A percentile compares a stretch with the other conserved stretches of the same genome.
Conservation (phyloP, 75 land plant species). For the Cupressus sempervirens region DNA sequence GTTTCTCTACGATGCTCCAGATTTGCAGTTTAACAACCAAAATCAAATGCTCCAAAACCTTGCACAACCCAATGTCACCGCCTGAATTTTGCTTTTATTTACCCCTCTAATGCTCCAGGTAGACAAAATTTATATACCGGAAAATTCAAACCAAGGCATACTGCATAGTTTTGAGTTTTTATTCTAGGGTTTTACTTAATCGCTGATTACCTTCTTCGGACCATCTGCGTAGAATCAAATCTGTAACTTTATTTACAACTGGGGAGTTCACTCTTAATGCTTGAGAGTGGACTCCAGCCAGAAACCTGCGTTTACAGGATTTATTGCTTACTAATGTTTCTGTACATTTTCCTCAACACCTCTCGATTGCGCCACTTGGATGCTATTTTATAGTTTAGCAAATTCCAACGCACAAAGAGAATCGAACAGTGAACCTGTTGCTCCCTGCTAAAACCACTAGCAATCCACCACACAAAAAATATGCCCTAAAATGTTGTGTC, state of each 20-base stretch:
- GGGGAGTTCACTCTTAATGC: background rate
- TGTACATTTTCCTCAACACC: background rate
- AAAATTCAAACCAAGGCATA: background rate
- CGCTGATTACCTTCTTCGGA: background rate
- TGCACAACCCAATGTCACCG: background rate
- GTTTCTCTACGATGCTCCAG: conserved; percentile 10
- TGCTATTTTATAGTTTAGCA: background rate
- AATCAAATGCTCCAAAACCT: background rate
- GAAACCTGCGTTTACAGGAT: background rate
- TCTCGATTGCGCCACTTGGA: background rate
- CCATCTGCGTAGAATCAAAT: background rate
- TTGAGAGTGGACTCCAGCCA: background rate
- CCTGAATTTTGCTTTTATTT: background rate
- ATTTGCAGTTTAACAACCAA: background rate
- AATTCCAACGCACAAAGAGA: background rate
- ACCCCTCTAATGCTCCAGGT: background rate
- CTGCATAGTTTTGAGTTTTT: background rate
- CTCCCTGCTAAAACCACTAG: background rate
- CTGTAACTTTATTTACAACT: background rate
- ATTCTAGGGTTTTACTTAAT: background rate
- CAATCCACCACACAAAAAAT: background rate
- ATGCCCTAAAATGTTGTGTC: conserved; percentile 5
- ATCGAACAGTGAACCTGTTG: background rate
- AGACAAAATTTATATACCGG: background rate
- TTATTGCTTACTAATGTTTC: background rate